These are phyloP conservation scores for Prunus yedoensis DNA, from an alignment of 331 rosid genomes.

Conservation along the genomic window DNA sequence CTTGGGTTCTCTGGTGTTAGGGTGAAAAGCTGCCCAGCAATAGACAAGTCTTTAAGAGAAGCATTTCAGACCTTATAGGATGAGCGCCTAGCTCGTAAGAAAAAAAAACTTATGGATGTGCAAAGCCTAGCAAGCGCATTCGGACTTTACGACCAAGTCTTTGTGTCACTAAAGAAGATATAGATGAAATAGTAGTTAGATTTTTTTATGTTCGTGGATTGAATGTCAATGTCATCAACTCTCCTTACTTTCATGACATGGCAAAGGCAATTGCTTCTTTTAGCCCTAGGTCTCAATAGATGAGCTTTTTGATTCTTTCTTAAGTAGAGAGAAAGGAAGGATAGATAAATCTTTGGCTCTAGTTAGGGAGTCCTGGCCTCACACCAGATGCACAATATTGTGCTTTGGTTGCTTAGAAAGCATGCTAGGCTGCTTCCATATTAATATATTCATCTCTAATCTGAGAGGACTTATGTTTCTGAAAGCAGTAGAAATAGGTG, in stretches of 20 bases:
- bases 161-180: constrained; percentile 49
- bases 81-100: constrained; percentile 40
- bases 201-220: constrained; percentile 52
- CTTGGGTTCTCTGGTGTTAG: constrained; percentile 65
- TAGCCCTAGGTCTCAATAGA: constrained; percentile 39
- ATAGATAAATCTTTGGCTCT: constrained; percentile 48
- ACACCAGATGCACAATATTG: constrained; percentile 50
- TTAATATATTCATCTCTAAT: constrained; percentile 48
- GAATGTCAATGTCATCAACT: constrained; percentile 36
- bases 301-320: constrained; percentile 41
- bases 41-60: constrained; percentile 47
- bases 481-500: constrained; percentile 37
- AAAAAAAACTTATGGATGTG: constrained; percentile 38
- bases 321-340: constrained; percentile 51
- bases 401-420: constrained; percentile 38
- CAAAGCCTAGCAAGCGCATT: constrained; percentile 40
- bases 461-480: constrained; percentile 52
- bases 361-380: constrained; percentile 58
- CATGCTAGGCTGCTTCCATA: constrained; percentile 33
- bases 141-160: constrained; percentile 32
- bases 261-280: constrained; percentile 46
- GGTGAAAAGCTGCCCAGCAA: constrained; percentile 54
- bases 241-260: constrained; percentile 51
- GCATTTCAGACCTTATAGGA: constrained; percentile 52
- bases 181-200: constrained; percentile 47